Evolutionary conservation across 2,329 filamentous ascomycete species (phyloP).

Genomic region (Triangularia verruculosa): DNA sequence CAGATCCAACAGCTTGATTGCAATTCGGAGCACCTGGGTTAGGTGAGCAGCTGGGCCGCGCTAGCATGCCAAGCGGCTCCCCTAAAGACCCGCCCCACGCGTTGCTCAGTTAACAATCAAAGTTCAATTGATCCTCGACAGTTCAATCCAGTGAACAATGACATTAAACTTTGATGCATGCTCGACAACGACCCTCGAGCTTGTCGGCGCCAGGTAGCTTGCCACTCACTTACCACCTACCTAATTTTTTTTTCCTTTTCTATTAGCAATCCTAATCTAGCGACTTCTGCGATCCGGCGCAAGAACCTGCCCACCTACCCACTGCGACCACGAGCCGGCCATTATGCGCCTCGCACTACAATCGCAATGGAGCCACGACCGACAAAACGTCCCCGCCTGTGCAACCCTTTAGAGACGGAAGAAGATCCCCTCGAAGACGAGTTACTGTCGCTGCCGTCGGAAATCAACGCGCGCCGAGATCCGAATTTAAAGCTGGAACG

Average conservation of each 20-base stretch:
- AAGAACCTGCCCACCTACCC: too few relatives aligned
- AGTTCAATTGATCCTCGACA: neutral
- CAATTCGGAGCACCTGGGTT: too few relatives aligned
- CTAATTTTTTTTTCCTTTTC: too few relatives aligned
- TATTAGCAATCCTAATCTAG: too few relatives aligned
- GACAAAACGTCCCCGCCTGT: neutral
- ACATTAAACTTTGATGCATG: neutral
- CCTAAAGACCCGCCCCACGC: neutral
- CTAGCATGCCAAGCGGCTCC: too few relatives aligned
- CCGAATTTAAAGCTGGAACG: constrained; percentile 57
- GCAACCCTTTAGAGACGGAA: neutral
- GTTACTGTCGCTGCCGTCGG: constrained; percentile 42
- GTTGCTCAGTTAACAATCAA: neutral
- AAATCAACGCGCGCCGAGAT: constrained; percentile 48
- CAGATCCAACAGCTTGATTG: too few relatives aligned
- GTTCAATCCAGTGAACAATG: neutral
- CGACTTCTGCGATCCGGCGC: too few relatives aligned
- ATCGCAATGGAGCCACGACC: neutral
- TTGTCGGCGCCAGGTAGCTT: too few relatives aligned
- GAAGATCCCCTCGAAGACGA: neutral
- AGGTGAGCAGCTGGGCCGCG: too few relatives aligned
- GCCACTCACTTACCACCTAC: too few relatives aligned
- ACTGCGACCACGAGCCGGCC: neutral
- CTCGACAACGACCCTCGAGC: too few relatives aligned
- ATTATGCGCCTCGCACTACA: too few relatives aligned